These are phyloP conservation scores for Alternaria arbusti DNA, from an alignment of 2,329 filamentous ascomycete species.

Conservation along the genomic window DNA sequence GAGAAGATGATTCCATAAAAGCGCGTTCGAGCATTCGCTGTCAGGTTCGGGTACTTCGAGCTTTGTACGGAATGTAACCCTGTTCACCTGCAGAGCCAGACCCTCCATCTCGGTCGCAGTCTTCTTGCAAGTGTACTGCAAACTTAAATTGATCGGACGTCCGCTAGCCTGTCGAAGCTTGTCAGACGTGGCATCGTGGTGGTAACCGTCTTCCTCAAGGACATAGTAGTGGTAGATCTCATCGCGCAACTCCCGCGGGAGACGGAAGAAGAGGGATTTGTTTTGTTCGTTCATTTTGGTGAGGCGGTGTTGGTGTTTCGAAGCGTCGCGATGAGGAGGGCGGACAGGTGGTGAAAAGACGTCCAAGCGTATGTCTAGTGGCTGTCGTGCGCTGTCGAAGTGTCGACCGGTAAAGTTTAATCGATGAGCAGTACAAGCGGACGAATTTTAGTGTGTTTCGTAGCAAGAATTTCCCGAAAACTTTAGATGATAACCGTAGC, in stretches of 20 bases:
- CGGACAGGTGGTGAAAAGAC: background rate
- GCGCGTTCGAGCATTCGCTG: background rate
- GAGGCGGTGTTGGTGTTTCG: background rate
- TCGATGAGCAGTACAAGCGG: background rate
- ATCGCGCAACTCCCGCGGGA: conserved; percentile 1
- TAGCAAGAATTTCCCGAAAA: background rate
- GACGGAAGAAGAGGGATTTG: background rate
- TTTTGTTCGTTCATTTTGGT: background rate
- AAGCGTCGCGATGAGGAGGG: background rate
- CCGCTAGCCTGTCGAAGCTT: background rate
- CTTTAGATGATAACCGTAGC: background rate
- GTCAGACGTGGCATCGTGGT: background rate
- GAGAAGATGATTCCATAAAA: background rate
- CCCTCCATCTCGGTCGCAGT: background rate
- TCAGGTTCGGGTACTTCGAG: background rate
- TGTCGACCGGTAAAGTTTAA: background rate
- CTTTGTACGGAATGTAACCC: background rate
- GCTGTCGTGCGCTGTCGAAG: background rate
- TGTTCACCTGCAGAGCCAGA: background rate
- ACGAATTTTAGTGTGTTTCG: background rate
- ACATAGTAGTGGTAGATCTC: background rate
- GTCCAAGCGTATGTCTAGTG: background rate
- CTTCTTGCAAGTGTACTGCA: background rate
- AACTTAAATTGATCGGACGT: background rate
- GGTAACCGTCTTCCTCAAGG: background rate